phyloP scores from a whole-genome alignment of 2,329 filamentous ascomycete species.

The Zymoseptoria ardabiliae region DNA sequence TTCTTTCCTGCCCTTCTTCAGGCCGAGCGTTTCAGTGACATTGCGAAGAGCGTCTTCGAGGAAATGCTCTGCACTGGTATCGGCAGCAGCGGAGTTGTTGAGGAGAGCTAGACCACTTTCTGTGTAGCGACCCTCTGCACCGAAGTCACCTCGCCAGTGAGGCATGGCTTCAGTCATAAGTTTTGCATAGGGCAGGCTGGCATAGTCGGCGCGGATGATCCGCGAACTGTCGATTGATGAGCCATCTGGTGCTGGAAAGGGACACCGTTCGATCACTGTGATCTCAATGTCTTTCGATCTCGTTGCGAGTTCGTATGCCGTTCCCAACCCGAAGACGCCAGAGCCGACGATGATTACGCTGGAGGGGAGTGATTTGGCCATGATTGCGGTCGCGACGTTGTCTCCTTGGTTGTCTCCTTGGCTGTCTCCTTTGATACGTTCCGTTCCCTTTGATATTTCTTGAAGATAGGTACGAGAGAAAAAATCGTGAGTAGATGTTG shows the following conservation, averaged over 20 bases:
- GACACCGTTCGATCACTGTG: slow-evolving; percentile 51
- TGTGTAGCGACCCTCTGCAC: slow-evolving; percentile 58
- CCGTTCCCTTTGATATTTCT: not conserved
- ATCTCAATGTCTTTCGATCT: slow-evolving; percentile 49
- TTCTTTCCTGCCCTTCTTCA: slow-evolving; percentile 31
- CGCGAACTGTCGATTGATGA: slow-evolving; percentile 50
- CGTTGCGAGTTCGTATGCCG: slow-evolving; percentile 62
- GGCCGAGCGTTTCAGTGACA: slow-evolving; percentile 44
- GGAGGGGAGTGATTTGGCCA: slow-evolving; percentile 25
- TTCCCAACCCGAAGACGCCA: slow-evolving; percentile 53
- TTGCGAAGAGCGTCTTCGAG: slow-evolving; percentile 55
- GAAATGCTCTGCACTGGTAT: slow-evolving; percentile 38
- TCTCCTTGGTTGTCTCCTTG: not conserved
- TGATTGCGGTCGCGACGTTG: not conserved
- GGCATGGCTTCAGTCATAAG: slow-evolving; percentile 65
- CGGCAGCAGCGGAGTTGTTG: slow-evolving; percentile 33
- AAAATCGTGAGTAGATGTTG: not conserved
- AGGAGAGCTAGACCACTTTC: slow-evolving; percentile 63
- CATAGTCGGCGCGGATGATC: slow-evolving; percentile 69
- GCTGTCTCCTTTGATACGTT: not conserved
- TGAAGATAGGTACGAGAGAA: not conserved
- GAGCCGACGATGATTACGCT: slow-evolving; percentile 45
- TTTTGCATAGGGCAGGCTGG: slow-evolving; percentile 65
- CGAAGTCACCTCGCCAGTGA: slow-evolving; percentile 59
- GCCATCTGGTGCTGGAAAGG: slow-evolving; percentile 51